phyloP scores from a whole-genome alignment of 257 asterid genomes.

The Solanum lycopersicoides region DNA sequence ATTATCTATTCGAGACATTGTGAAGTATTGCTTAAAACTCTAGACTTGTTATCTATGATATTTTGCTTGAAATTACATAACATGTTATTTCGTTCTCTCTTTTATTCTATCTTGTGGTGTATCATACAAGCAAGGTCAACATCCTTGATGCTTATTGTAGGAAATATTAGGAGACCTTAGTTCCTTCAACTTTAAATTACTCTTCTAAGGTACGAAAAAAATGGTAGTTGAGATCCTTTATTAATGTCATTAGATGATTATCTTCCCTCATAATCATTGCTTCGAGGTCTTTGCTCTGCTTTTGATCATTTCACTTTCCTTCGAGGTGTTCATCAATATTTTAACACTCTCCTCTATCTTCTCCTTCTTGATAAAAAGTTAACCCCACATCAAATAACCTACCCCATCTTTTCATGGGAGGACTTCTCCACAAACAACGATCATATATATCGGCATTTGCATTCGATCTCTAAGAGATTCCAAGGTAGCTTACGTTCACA shows the following conservation, averaged over 20 bases:
- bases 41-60: background rate
- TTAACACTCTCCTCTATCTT: slow-evolving; percentile 1
- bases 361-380: background rate
- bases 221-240: background rate
- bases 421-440: slow-evolving; percentile 15
- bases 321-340: background rate
- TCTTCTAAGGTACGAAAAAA: background rate
- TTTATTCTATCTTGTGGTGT: background rate
- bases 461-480: slow-evolving; percentile 12
- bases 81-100: background rate
- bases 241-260: background rate
- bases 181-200: background rate
- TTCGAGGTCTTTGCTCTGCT: background rate
- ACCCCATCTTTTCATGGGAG: slow-evolving; percentile 9
- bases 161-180: background rate
- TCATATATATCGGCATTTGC: slow-evolving; percentile 13
- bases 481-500: slow-evolving; percentile 10
- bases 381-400: slow-evolving; percentile 1
- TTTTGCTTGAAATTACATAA: background rate
- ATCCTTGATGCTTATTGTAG: background rate
- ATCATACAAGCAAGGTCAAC: background rate
- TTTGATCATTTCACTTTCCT: slow-evolving; percentile 1
- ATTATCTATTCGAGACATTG: background rate
- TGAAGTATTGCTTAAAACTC: background rate
- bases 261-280: background rate